Percentiles rank a stretch among this genome's conserved stretches.
Conservation (phyloP, 208 protist genomes). For the Porcisia deanei region DNA sequence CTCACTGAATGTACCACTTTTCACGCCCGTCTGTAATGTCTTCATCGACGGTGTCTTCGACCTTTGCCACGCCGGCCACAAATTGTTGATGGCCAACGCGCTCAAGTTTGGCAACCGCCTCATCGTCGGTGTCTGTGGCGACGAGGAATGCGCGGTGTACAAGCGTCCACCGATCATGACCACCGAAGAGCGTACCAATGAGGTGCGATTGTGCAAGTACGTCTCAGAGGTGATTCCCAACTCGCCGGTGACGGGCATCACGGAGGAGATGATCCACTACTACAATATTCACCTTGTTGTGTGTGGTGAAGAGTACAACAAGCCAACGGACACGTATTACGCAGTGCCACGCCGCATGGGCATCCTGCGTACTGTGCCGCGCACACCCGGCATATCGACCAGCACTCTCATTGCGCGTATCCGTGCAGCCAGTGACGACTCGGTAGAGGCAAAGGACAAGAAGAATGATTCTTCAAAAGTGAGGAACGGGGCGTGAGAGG, state of each 20-base stretch:
- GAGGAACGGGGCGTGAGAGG: constrained; percentile 35
- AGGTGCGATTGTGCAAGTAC: constrained; percentile 91
- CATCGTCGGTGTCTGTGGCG: constrained; percentile 91
- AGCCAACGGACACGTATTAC: constrained; percentile 89
- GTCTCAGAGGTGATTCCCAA: constrained; percentile 91
- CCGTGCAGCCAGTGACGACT: constrained; percentile 51
- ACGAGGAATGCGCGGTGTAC: constrained; percentile 86
- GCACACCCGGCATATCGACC: constrained; percentile 92
- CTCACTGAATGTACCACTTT: constrained; percentile 87
- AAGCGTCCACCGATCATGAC: constrained; percentile 94
- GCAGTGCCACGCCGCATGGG: constrained; percentile 78
- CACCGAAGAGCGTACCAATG: constrained; percentile 80
- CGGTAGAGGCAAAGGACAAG: constrained; percentile 71
- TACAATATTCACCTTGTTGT: constrained; percentile 94
- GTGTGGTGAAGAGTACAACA: constrained; percentile 92
- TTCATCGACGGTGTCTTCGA: constrained; percentile 94
- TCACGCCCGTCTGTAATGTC: constrained; percentile 90
- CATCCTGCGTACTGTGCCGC: constrained; percentile 87
- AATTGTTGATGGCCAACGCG: constrained; percentile 84
- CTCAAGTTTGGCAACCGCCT: constrained; percentile 89
- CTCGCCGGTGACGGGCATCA: constrained; percentile 83
- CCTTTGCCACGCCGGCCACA: constrained; percentile 92
- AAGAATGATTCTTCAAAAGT: constrained; percentile 32
- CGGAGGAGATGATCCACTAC: constrained; percentile 86
- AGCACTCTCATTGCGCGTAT: constrained; percentile 87